Base-by-base conservation (phyloP, 73 alveolate genomes). In the Tetrahymena borealis region DNA sequence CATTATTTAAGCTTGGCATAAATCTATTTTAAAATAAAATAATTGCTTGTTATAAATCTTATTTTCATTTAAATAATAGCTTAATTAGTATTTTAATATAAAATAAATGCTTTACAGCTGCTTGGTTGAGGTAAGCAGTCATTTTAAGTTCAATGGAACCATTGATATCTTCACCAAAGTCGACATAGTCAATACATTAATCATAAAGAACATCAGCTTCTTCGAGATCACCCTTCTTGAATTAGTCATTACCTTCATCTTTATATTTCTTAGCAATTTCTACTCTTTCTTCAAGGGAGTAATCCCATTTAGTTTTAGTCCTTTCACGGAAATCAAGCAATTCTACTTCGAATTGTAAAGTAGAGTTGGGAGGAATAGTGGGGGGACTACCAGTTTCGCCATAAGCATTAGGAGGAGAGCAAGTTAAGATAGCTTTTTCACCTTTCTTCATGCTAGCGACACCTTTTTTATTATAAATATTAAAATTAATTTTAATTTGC, bases 341-440 rank as follows among this genome's bases (percentile, higher is more conserved):
- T 94, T 97, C 99, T 39, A 98, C 98, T 90, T 95, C 98, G 91
- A 98, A 99, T 20, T 95, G 93, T 77, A 99, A 96, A 40, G 99
- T 97, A 40, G 99, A 99, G 40, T 97, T 96, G 10, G 97, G 98
- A 35, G 99, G 99, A 91, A 99, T 97, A 94, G 96, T 96, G 16
- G 99, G 99, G 10, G 99, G 99, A 32, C 97, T 92, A 11, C 99
- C 99, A 20, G 94, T 95, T 6, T 92, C 94, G 13, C 99, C 99
- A 90, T 97, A 97, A 8, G 98, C 99, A 91, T 96, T 97, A 33
- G 94, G 96, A 33, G 96, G 40, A 38, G 95, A 43, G 91, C 95
- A 91, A 11, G 95, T 96, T 36, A 98, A 91, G 78, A 93, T 94
- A 78, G 97, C 97, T 91, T 95, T 98, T 95, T 98, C 99, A 32